Conservation (phyloP, 202 grass and related monocot genomes). For the Zizania palustris region DNA sequence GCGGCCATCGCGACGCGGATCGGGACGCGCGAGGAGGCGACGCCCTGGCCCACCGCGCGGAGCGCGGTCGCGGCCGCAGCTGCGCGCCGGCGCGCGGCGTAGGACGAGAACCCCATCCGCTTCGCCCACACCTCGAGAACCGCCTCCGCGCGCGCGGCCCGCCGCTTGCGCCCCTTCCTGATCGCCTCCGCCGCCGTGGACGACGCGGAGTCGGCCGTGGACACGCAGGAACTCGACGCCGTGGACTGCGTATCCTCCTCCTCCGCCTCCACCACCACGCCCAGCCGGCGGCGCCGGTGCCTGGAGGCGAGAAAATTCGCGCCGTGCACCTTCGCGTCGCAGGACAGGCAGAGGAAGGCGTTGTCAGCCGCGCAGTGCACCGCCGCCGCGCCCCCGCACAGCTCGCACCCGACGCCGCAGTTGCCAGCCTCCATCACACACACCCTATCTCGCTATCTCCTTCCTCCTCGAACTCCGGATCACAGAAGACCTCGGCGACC, state of each 20-base stretch:
- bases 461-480: background rate
- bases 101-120: constrained; percentile 37
- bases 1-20: constrained; percentile 60
- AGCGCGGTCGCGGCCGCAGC: constrained; percentile 17
- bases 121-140: constrained; percentile 49
- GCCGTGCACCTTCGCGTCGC: constrained; percentile 87
- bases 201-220: background rate
- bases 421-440: constrained; percentile 10
- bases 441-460: too few species aligned
- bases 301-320: constrained; percentile 92
- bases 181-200: background rate
- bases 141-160: constrained; percentile 33
- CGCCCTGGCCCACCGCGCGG: constrained; percentile 27
- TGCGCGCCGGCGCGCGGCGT: background rate
- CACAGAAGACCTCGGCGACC: too few species aligned
- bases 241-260: background rate
- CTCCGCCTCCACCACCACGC: background rate
- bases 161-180: background rate
- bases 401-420: constrained; percentile 51
- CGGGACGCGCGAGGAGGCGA: constrained; percentile 28
- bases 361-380: constrained; percentile 90
- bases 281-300: constrained; percentile 60
- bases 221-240: constrained; percentile 33
- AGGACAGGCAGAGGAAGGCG: constrained; percentile 74
- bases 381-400: constrained; percentile 54